phyloP scores from a whole-genome alignment of 2,329 filamentous ascomycete genomes.

The Alternaria ventricosa region DNA sequence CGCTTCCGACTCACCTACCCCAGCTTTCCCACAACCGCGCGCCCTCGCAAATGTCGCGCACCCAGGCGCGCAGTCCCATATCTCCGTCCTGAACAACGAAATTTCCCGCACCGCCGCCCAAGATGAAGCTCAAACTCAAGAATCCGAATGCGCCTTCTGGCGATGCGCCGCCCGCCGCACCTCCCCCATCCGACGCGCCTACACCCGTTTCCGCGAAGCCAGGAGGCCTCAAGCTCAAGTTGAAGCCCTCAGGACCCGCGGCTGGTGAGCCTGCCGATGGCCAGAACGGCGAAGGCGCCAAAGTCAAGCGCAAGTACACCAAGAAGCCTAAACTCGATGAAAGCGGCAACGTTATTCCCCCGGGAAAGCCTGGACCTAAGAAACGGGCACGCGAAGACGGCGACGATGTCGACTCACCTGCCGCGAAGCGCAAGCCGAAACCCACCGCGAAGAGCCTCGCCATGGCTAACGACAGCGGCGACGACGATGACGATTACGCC shows the following conservation, averaged over 20 bases:
- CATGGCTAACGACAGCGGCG: conserved; percentile 30
- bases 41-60: conserved; percentile 18
- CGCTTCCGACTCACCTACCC: conserved; percentile 9
- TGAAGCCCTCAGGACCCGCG: conserved; percentile 31
- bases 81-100: not conserved
- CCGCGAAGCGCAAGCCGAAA: conserved; percentile 45
- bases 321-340: conserved; percentile 49
- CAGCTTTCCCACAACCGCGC: not conserved
- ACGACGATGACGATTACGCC: conserved; percentile 35
- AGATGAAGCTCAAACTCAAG: conserved; percentile 46
- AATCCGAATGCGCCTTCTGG: conserved; percentile 24
- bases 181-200: conserved; percentile 21
- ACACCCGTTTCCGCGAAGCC: conserved; percentile 21
- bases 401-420: conserved; percentile 35
- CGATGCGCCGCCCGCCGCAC: conserved; percentile 29
- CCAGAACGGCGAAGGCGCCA: conserved; percentile 44
- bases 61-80: conserved; percentile 9
- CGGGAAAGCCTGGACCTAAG: conserved; percentile 37
- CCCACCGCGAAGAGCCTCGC: conserved; percentile 43
- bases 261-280: conserved; percentile 32
- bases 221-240: conserved; percentile 40
- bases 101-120: conserved; percentile 2
- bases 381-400: conserved; percentile 48
- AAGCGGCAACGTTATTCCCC: conserved; percentile 30
- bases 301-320: conserved; percentile 53